These are phyloP conservation scores for Verticillium nonalfalfae DNA, from an alignment of 2,329 filamentous ascomycete genomes.

Conservation along the genomic window DNA sequence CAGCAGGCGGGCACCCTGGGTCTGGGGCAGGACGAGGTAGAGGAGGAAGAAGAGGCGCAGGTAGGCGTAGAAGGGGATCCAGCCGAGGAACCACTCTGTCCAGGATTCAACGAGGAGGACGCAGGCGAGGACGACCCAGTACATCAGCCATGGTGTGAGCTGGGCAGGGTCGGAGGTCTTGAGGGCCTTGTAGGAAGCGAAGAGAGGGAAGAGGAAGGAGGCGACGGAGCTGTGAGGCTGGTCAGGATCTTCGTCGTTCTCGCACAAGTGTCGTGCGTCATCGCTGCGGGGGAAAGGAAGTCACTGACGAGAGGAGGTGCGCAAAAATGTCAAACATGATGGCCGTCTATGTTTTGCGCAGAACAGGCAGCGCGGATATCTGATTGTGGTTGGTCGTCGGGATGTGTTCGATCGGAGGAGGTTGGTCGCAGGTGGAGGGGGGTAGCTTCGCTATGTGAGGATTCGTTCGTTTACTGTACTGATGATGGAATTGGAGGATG, in stretches of 20 bases:
- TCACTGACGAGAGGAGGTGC: slow-evolving; percentile 63
- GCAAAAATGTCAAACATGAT: slow-evolving; percentile 72
- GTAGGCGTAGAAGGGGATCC: slow-evolving; percentile 93
- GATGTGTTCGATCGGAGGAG: neutral
- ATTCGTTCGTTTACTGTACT: neutral
- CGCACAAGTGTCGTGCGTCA: too few species aligned
- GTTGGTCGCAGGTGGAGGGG: neutral
- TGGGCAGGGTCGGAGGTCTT: slow-evolving; percentile 85
- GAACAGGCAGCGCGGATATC: neutral
- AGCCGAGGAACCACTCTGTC: slow-evolving; percentile 79
- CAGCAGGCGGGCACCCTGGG: slow-evolving; percentile 82
- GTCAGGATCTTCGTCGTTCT: neutral
- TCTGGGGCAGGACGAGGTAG: slow-evolving; percentile 95
- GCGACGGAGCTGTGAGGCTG: slow-evolving; percentile 60
- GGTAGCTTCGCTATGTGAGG: neutral
- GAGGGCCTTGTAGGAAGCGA: slow-evolving; percentile 96
- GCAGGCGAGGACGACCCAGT: slow-evolving; percentile 90
- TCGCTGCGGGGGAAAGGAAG: neutral
- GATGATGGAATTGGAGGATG: neutral
- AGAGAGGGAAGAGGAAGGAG: slow-evolving; percentile 90
- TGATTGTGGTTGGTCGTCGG: neutral
- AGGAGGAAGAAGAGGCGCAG: slow-evolving; percentile 80
- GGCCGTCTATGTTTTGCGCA: neutral
- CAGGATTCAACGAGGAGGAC: slow-evolving; percentile 79
- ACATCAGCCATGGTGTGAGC: slow-evolving; percentile 97